Base-by-base conservation (phyloP, 495 filamentous ascomycete species). In the Daldinia caldariorum region DNA sequence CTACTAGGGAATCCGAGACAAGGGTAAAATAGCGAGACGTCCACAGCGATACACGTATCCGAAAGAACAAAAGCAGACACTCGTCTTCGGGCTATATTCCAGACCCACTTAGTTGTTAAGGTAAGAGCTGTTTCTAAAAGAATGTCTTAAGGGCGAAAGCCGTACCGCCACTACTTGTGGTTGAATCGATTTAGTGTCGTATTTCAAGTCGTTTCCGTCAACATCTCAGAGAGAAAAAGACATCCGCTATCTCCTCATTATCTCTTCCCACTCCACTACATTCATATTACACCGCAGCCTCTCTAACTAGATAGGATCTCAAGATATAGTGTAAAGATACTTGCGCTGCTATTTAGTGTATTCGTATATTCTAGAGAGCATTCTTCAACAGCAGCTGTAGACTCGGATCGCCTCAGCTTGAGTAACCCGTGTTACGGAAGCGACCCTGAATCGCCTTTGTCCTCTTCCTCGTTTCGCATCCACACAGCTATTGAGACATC, bases 301-400 rank as follows among this genome's bases (percentile, higher is more conserved):
- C 68, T 71, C 75, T 77, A 74, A 77, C 62, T 55, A 75, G 60
- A 47, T 62, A 26, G 59, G 62, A 29, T 63, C 63, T 53, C 32
- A 61, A 70, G 54, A 70, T 62, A 71, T 58, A 69, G 58, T 73
- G 66, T 70, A 50, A 65, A 51, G 53, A 70, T 66, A 65, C 62
- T 70, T 41, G 72, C 73, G 70, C 75, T 67, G 72, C 70, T 66
- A 22, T 53, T 63, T 41, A 58, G 62, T 60, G 41, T 39, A 55
- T 51, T 58, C 39, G 61, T 29, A 34, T 51, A 49, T 49, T 69
- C 43, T 54, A 65, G 55, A 56, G 58, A 56, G 45, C 35, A 29
- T 49, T 55, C 43, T 20, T 55, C 54, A 13, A 39, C 54, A 29
- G 37, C 58, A 32, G 47, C 34, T 32, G 55, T 59, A 14, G 43